phyloP scores from a whole-genome alignment of 768 basidiomycete genomes.

The Termitomyces sp. region DNA sequence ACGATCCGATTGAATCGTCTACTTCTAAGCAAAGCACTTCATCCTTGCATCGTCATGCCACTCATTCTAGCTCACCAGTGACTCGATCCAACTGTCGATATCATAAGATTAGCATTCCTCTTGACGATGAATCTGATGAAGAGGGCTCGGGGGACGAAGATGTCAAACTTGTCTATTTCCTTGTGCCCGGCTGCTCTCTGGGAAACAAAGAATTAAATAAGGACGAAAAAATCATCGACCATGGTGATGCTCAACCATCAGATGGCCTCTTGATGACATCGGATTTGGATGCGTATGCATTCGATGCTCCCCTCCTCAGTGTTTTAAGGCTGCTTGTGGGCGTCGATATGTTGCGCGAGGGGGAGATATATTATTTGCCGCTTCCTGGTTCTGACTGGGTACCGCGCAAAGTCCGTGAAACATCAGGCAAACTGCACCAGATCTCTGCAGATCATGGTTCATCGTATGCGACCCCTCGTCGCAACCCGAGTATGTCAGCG shows the following conservation, averaged over 20 bases:
- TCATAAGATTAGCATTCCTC: slow-evolving; percentile 61
- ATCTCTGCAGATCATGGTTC: slow-evolving; percentile 10
- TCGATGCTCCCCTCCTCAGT: slow-evolving; percentile 50
- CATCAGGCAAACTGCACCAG: background rate
- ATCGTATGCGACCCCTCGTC: slow-evolving; percentile 21
- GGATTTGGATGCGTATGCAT: slow-evolving; percentile 45
- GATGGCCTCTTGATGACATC: slow-evolving; percentile 43
- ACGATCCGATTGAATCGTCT: slow-evolving; percentile 10
- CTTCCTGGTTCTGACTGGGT: slow-evolving; percentile 38
- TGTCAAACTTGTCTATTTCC: slow-evolving; percentile 51
- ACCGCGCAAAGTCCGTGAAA: slow-evolving; percentile 15
- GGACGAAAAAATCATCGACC: slow-evolving; percentile 56
- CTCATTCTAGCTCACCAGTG: slow-evolving; percentile 39
- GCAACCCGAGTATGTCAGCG: slow-evolving; percentile 16
- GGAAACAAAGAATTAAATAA: slow-evolving; percentile 51
- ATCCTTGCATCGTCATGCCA: slow-evolving; percentile 11
- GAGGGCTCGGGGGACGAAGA: slow-evolving; percentile 33
- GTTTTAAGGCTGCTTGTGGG: slow-evolving; percentile 59
- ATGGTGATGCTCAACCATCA: slow-evolving; percentile 49
- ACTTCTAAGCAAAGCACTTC: slow-evolving; percentile 16
- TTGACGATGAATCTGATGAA: slow-evolving; percentile 10
- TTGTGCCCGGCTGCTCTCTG: slow-evolving; percentile 67
- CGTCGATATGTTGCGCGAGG: slow-evolving; percentile 57
- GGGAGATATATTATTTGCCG: slow-evolving; percentile 62
- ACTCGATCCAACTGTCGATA: slow-evolving; percentile 70